Base-by-base conservation (phyloP, 225 moss, liverwort and hornwort species). In the Anthoceros angustus region DNA sequence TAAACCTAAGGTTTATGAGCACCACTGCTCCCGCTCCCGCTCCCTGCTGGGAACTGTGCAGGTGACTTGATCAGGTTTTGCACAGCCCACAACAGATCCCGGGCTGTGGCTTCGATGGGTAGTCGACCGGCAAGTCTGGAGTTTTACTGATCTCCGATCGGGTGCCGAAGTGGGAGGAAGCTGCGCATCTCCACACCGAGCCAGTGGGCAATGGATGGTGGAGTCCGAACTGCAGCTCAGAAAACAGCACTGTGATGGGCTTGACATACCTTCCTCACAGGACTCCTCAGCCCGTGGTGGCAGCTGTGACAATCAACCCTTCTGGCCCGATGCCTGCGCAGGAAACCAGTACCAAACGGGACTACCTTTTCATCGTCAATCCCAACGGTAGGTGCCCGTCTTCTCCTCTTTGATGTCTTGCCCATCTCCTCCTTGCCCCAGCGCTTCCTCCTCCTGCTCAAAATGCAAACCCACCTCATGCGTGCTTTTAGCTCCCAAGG, bases 321-420 rank as follows among this genome's bases (percentile, higher is more conserved):
- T 50, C 65, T 12, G 69, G 42, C 64, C 75, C 73, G 8, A 72
- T 77, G 77, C 62, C 75, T 63, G 43, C 77, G 20, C 78, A 79
- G 50, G 77, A 71, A 67, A 74, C 77, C 41, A 70, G 74, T 69
- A 73, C 71, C 43, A 85, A 79, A 72, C 80, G 84, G 63, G 80
- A 86, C 64, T 90, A 83, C 66, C 89, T 93, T 2, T 93, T 93
- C 68, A 84, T 93, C 67, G 93, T 93, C 67, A 93, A 93, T 68
- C 89, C 89, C 61, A 82, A 64, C 39, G 81, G 81, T 64, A 20
- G 18, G 43, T 7, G 5, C 55, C 55, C 55, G n/a, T 55, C 55
- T 68, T 38, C 16, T 5, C 25, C 25, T 18, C 10, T 76, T 43
- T 41, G 83, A 78, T 84, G 69, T 24, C 72, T 42, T 63, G 16